Evolutionary conservation across 768 basidiomycete genomes (phyloP).

Genomic region (Trametes cubensis): DNA sequence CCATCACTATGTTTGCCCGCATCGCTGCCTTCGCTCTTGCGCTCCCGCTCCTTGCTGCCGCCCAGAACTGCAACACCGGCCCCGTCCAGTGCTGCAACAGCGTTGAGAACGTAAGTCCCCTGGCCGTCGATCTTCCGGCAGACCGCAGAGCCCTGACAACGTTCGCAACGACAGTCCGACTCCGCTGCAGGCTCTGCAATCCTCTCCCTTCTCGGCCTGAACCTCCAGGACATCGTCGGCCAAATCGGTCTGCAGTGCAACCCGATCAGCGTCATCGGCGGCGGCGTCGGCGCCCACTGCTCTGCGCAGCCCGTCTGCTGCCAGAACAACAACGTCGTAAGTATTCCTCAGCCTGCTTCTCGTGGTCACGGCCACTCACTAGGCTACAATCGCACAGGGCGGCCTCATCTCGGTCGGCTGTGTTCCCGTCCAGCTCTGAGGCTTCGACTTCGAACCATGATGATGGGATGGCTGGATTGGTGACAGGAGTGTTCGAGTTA

Average conservation of each 20-base stretch:
- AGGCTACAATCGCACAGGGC: conserved; percentile 10
- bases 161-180: conserved; percentile 2
- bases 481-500: not conserved
- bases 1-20: conserved; percentile 17
- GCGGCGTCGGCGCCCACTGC: conserved; percentile 11
- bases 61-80: conserved; percentile 33
- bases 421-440: conserved; percentile 7
- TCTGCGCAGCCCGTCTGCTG: conserved; percentile 32
- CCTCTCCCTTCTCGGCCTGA: conserved; percentile 17
- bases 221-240: conserved; percentile 11
- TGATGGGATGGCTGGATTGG: not conserved
- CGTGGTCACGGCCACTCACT: too few relatives aligned
- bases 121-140: not conserved
- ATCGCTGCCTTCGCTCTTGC: conserved; percentile 15
- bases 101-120: conserved; percentile 22
- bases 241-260: conserved; percentile 28
- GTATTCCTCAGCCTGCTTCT: not conserved
- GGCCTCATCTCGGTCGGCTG: conserved; percentile 25
- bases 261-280: conserved; percentile 9
- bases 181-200: conserved; percentile 6
- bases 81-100: conserved; percentile 36
- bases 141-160: not conserved
- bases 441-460: too few relatives aligned
- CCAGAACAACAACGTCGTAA: conserved; percentile 30
- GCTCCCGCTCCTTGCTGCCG: conserved; percentile 16